phyloP scores from a whole-genome alignment of 257 asterid species.

The Salvia rosmarinus region DNA sequence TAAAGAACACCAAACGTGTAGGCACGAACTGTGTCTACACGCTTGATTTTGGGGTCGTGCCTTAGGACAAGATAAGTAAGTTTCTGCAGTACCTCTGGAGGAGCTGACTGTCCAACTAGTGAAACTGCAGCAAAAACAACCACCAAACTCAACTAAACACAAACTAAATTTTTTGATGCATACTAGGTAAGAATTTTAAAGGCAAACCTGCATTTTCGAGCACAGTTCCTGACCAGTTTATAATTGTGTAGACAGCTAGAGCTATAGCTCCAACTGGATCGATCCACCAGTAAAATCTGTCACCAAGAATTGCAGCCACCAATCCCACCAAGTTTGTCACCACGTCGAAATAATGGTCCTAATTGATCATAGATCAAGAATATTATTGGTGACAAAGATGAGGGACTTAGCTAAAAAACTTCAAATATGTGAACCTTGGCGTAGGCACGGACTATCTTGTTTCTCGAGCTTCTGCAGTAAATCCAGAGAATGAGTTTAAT shows the following conservation, averaged over 20 bases:
- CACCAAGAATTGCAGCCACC: conserved; percentile 61
- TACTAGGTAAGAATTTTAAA: not conserved
- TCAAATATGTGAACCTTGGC: conserved; percentile 48
- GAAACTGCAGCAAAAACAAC: conserved; percentile 43
- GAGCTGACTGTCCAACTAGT: conserved; percentile 73
- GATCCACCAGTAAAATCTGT: conserved; percentile 65
- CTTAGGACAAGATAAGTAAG: conserved; percentile 58
- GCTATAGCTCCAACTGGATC: conserved; percentile 68
- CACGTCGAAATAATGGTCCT: conserved; percentile 74
- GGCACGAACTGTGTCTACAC: conserved; percentile 78
- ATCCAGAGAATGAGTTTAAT: conserved; percentile 63
- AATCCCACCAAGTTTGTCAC: conserved; percentile 68
- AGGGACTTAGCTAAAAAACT: not conserved
- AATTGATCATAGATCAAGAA: not conserved
- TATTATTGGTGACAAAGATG: not conserved
- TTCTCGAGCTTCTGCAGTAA: conserved; percentile 61
- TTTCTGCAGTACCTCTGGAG: conserved; percentile 66
- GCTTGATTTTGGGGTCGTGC: conserved; percentile 60
- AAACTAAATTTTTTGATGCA: not conserved
- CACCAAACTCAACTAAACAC: not conserved
- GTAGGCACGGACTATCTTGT: conserved; percentile 69
- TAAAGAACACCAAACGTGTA: conserved; percentile 76
- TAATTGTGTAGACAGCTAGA: conserved; percentile 58
- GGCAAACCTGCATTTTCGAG: conserved; percentile 66
- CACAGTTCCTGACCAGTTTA: conserved; percentile 64